phyloP scores from a whole-genome alignment of 306 rosid genomes.

The Gillenia trifoliata region DNA sequence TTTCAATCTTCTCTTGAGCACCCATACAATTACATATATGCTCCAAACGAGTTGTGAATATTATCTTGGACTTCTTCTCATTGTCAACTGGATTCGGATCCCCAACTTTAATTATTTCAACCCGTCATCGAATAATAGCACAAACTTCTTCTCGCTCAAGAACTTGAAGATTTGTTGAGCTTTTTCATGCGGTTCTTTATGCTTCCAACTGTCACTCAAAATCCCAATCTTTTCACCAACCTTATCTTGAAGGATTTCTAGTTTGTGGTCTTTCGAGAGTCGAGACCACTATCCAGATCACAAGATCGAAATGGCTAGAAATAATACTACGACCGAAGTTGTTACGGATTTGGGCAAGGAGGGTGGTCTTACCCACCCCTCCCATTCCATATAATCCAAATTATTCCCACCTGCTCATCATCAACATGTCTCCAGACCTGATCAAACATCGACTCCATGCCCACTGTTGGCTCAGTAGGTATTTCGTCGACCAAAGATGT shows the following conservation, averaged over 20 bases:
- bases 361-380: not conserved
- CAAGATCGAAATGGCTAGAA: not conserved
- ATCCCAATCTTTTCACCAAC: constrained; percentile 13
- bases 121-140: constrained; percentile 21
- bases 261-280: constrained; percentile 16
- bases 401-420: constrained; percentile 3
- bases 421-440: constrained; percentile 7
- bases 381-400: constrained; percentile 32
- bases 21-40: constrained; percentile 27
- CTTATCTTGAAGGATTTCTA: not conserved
- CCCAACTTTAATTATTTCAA: not conserved
- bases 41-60: constrained; percentile 23
- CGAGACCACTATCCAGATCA: constrained; percentile 22
- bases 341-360: not conserved
- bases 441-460: not conserved
- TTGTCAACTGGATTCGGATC: not conserved
- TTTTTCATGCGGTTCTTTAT: not conserved
- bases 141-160: constrained; percentile 1
- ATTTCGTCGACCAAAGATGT: not conserved
- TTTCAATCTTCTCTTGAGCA: constrained; percentile 1
- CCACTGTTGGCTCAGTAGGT: not conserved
- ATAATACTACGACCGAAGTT: not conserved
- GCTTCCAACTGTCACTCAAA: not conserved
- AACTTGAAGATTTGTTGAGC: not conserved
- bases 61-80: constrained; percentile 8